Base-by-base conservation (phyloP, 108 stramenopile species). In the Bacterosira constricta region DNA sequence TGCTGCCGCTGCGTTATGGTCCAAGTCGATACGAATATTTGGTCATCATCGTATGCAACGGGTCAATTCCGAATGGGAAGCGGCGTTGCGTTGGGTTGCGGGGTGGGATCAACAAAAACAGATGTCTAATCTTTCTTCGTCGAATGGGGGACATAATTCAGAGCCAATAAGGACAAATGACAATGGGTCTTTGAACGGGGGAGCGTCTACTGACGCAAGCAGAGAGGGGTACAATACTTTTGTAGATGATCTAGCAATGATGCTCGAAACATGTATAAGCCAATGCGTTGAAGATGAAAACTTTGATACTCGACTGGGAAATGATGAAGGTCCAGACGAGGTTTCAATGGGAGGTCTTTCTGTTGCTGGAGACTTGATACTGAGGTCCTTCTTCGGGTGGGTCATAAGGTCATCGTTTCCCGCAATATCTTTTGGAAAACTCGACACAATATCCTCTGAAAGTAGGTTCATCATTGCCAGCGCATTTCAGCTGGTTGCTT, bases 51-150 rank as follows among this genome's bases (percentile, higher is more conserved):
- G 69, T n/a, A 80, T 80, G 79, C 49, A 37, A 11, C 47, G 30
- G 35, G 36, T 80, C 58, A 80, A 80, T 42, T 32, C 58, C 1
- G 79, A 80, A 44, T 80, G 79, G 79, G 79, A 80, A 52, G 73
- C 74, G 25, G 67, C 79, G 3, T 42, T 80, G 34, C 59, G 73
- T 20, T 80, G 79, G 79, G 75, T 80, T 41, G 79, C 79, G 9
- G 69, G 67, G 45, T 80, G 79, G 79, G 79, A 76, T 47, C 29
- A 41, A 29, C 38, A 58, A 18, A 15, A 26, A 25, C 20, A 56
- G 31, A 1, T 44, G 10, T 20, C 30, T 27, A 23, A 20, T 2
- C 6, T 32, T n/a, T 18, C 56, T 15, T 31, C 37, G 13, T 26
- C 55, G 49, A 13, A 65, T 32, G 49, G 63, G 30, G 26, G 0